These are phyloP conservation scores for Pseudomicrostroma phylloplanum DNA, from an alignment of 1,284 basidiomycete species.

Conservation along the genomic window DNA sequence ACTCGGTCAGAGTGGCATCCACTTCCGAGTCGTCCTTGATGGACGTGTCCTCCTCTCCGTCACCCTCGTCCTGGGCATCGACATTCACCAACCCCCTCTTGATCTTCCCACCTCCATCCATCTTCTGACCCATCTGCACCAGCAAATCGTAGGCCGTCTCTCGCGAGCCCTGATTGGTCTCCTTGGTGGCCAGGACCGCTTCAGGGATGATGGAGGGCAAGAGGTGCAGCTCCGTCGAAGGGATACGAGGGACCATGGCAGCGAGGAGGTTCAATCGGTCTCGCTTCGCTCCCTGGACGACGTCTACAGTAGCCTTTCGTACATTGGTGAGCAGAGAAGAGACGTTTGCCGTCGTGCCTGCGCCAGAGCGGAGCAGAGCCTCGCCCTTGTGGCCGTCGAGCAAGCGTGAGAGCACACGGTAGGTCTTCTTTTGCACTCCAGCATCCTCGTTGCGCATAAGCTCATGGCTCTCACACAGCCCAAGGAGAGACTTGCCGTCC, in stretches of 20 bases:
- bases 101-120: constrained; percentile 76
- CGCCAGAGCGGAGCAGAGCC: constrained; percentile 4
- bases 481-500: constrained; percentile 52
- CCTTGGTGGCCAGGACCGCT: constrained; percentile 94
- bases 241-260: constrained; percentile 67
- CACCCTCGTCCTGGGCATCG: constrained; percentile 42
- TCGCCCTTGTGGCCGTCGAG: constrained; percentile 30
- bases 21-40: constrained; percentile 60
- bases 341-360: background rate
- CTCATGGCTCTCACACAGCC: constrained; percentile 57
- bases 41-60: constrained; percentile 58
- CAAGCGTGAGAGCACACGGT: constrained; percentile 71
- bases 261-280: constrained; percentile 70
- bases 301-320: constrained; percentile 52
- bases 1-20: constrained; percentile 79
- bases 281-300: constrained; percentile 81
- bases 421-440: constrained; percentile 90
- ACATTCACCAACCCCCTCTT: constrained; percentile 55
- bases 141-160: constrained; percentile 84
- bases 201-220: constrained; percentile 87
- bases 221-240: constrained; percentile 68
- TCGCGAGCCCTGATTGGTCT: constrained; percentile 87
- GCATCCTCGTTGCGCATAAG: constrained; percentile 63
- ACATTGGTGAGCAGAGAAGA: constrained; percentile 33
- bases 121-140: constrained; percentile 85